Evolutionary conservation across 2,329 filamentous ascomycete species (phyloP), one percentile per base, ranked within the genome.

Genomic region (Trichoderma sp.): DNA sequence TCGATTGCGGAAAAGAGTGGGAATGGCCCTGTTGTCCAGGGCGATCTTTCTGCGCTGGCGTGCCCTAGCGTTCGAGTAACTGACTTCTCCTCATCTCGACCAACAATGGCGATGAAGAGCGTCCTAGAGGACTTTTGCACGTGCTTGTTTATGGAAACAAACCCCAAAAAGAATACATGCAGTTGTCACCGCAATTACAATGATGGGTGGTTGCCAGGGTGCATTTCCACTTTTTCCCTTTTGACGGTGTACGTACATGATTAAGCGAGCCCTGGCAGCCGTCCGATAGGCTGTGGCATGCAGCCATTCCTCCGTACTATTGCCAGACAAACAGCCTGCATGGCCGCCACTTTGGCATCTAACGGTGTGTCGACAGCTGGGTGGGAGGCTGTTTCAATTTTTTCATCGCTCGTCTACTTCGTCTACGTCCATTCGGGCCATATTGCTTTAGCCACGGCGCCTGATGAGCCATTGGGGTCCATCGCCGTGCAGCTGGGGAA

Each of bases 141-240:
- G 53, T 58, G 53, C 53, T 58, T 29, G 14, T 24, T 6, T 29
- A 55, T 40, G 37, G 52, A 35, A 65, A 57, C 49, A 31, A 43
- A 47, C 10, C 21, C n/a, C 47, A 55, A n/a, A 52, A 1, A 16
- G n/a, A 16, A 56, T 27, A 43, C 33, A 35, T 35, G 33, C 33
- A 58, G 16, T 19, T 58, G 63, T 66, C 63, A 66, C 63, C 63
- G 63, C 63, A 66, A 66, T 58, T 64, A 55, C 61, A 64, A n/a
- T 27, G 37, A 40, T 55, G 61, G 52, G 61, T 33, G 60, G 40
- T 16, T 53, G 43, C 31, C 21, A 27, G 53, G 49, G 16, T 16
- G 16, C 10, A 40, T 19, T 31, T 24, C 62, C 62, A 49, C 62
- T 57, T 57, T 62, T 66, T 59, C n/a, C 49, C 53, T 57, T 65